phyloP scores from a whole-genome alignment of 345 rosid species.

The Murraya paniculata region DNA sequence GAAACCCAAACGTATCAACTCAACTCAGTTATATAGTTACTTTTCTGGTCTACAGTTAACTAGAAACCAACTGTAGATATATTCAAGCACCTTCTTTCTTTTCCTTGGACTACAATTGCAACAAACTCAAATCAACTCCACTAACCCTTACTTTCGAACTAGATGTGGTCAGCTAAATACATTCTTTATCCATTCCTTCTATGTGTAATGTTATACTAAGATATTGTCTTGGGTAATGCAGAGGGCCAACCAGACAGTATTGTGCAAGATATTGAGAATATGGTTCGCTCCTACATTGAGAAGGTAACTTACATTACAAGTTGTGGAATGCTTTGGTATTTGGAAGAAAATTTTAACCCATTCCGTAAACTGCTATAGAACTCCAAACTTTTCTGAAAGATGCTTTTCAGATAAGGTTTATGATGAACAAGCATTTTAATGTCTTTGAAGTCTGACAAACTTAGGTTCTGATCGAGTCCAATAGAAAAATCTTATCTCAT shows the following conservation, averaged over 20 bases:
- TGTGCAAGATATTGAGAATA: conserved; percentile 93
- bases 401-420: neutral
- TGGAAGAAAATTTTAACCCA: neutral
- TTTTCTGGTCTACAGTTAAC: conserved; percentile 5
- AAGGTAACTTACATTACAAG: conserved; percentile 52
- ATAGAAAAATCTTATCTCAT: neutral
- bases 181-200: neutral
- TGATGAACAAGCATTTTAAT: neutral
- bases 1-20: neutral
- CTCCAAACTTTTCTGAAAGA: neutral
- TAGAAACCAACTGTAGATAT: neutral
- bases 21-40: neutral
- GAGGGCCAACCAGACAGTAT: conserved; percentile 97
- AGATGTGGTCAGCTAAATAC: neutral
- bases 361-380: neutral
- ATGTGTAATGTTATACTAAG: neutral
- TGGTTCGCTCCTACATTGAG: conserved; percentile 96
- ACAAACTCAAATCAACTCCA: neutral
- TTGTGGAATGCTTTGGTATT: neutral
- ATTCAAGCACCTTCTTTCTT: neutral
- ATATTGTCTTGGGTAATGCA: conserved; percentile 32
- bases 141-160: neutral
- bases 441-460: neutral
- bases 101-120: neutral
- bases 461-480: neutral